Evolutionary conservation across 768 basidiomycete species (phyloP).

Genomic region (Exsudoporus frostii): DNA sequence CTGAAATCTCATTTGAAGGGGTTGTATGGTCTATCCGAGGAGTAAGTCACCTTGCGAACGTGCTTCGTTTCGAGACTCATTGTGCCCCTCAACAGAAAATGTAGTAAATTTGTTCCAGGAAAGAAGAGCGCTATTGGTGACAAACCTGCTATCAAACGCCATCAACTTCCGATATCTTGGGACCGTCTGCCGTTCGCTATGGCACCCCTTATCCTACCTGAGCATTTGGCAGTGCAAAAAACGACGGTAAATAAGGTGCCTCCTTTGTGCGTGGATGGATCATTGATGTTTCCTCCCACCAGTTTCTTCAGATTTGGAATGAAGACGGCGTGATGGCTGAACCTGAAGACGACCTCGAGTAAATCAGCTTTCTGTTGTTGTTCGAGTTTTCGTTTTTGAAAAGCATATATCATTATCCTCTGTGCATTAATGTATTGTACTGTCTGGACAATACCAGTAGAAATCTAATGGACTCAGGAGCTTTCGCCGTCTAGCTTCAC

Average conservation of each 20-base stretch:
- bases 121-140: constrained; percentile 93
- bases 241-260: constrained; percentile 47
- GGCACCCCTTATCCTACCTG: constrained; percentile 53
- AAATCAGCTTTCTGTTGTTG: constrained; percentile 2
- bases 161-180: constrained; percentile 67
- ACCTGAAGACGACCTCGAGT: constrained; percentile 47
- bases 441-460: constrained; percentile 6
- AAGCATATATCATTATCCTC: constrained; percentile 28
- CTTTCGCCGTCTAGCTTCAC: background rate
- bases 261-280: constrained; percentile 1
- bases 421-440: constrained; percentile 29
- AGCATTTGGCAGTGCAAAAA: constrained; percentile 63
- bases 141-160: constrained; percentile 63
- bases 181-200: constrained; percentile 68
- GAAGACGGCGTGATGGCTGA: constrained; percentile 75
- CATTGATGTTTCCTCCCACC: constrained; percentile 1
- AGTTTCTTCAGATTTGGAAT: constrained; percentile 81
- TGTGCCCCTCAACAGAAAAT: constrained; percentile 66
- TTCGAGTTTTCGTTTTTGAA: background rate
- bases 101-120: constrained; percentile 76
- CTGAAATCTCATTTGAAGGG: constrained; percentile 83
- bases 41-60: constrained; percentile 50
- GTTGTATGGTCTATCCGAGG: constrained; percentile 85
- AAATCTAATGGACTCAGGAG: constrained; percentile 11
- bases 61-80: background rate